Percentiles rank a stretch among this genome's conserved stretches.
These are phyloP conservation scores for Dioscorea dumetorum DNA, from an alignment of 106 monocot genomes.

Conservation along the genomic window DNA sequence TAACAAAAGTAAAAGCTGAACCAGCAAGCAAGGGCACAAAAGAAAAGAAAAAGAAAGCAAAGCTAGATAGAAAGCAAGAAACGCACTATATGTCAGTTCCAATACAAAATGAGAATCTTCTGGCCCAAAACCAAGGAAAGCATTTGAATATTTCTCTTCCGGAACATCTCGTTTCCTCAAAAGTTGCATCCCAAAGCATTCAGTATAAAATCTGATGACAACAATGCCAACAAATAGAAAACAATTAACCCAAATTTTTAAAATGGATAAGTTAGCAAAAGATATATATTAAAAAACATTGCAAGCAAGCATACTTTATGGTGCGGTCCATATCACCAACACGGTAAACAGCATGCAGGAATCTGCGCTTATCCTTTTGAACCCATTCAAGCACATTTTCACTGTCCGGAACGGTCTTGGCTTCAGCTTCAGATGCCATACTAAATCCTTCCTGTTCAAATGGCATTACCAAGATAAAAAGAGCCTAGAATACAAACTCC, in stretches of 20 bases:
- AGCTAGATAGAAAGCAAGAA: background rate
- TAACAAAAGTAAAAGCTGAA: background rate
- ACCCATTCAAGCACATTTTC: slow-evolving; percentile 51
- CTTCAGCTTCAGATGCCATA: slow-evolving; percentile 32
- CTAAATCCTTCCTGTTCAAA: background rate
- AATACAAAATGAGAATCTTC: slow-evolving; percentile 73
- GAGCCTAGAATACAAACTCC: background rate
- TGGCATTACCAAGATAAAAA: background rate
- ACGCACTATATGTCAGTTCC: slow-evolving; percentile 89
- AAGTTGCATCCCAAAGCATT: slow-evolving; percentile 78
- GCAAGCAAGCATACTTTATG: slow-evolving; percentile 38
- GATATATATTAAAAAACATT: background rate
- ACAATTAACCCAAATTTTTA: background rate
- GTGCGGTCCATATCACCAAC: slow-evolving; percentile 74
- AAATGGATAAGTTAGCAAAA: background rate
- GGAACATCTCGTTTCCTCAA: slow-evolving; percentile 76
- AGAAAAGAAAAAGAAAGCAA: background rate
- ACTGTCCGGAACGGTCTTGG: slow-evolving; percentile 16
- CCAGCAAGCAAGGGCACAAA: too few species aligned
- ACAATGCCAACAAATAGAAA: background rate
- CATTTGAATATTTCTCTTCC: slow-evolving; percentile 77
- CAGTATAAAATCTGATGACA: slow-evolving; percentile 57
- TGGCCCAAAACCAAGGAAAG: slow-evolving; percentile 70
- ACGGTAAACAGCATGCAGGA: slow-evolving; percentile 73
- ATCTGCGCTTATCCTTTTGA: slow-evolving; percentile 48